These are phyloP conservation scores for Phanerodontia chrysosporium DNA, from an alignment of 768 basidiomycete genomes.

Conservation along the genomic window DNA sequence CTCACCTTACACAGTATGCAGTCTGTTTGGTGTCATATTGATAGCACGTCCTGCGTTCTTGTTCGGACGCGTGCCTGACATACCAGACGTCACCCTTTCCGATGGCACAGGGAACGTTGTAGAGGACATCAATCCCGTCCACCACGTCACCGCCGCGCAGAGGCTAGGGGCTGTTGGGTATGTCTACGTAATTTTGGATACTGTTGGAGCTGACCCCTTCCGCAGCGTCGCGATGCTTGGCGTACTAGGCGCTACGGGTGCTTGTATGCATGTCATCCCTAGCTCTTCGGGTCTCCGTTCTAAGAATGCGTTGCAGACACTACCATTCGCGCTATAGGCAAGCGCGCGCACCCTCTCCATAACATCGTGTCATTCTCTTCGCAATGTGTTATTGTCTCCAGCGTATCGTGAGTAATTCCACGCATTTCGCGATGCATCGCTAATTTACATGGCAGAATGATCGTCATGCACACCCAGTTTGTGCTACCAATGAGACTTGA, in stretches of 20 bases:
- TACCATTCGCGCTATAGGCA: conserved; percentile 65
- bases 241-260: conserved; percentile 61
- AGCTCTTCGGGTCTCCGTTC: background rate
- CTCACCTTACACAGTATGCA: conserved; percentile 38
- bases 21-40: conserved; percentile 72
- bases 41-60: conserved; percentile 77
- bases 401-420: conserved; percentile 23
- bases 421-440: background rate
- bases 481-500: conserved; percentile 42
- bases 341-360: conserved; percentile 72
- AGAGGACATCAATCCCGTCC: conserved; percentile 6
- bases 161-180: conserved; percentile 61
- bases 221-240: conserved; percentile 57
- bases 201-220: background rate
- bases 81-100: background rate
- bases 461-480: conserved; percentile 33
- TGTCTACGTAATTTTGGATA: background rate
- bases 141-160: conserved; percentile 24
- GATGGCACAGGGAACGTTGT: conserved; percentile 3
- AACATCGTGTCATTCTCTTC: conserved; percentile 62
- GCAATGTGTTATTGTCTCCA: conserved; percentile 43
- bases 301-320: conserved; percentile 35
- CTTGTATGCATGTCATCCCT: conserved; percentile 47
- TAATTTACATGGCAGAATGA: conserved; percentile 35
- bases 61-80: conserved; percentile 43